Conservation (phyloP, 192 early-diverging fungal genomes). For the Coemansia sp. region DNA sequence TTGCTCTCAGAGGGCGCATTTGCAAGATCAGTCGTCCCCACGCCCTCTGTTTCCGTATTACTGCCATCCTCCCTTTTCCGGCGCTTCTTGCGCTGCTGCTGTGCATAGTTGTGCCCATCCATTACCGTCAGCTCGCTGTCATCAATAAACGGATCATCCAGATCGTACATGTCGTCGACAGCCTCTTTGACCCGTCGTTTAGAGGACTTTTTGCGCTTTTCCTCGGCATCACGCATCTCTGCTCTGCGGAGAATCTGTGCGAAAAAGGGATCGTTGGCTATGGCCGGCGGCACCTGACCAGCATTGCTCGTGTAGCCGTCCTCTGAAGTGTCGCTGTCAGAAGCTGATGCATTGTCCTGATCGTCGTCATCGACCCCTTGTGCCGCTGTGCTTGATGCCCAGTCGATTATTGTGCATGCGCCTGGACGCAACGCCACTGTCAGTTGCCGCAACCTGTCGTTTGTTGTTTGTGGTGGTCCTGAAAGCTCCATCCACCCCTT, state of each 20-base stretch:
- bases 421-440: conserved; percentile 38
- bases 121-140: conserved; percentile 53
- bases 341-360: conserved; percentile 12
- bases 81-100: conserved; percentile 42
- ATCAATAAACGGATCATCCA: conserved; percentile 57
- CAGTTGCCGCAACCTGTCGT: conserved; percentile 34
- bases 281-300: conserved; percentile 44
- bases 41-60: conserved; percentile 38
- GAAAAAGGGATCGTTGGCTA: conserved; percentile 54
- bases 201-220: conserved; percentile 11
- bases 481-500: conserved; percentile 30
- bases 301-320: conserved; percentile 43
- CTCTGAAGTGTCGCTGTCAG: conserved; percentile 28
- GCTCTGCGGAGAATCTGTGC: conserved; percentile 44
- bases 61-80: conserved; percentile 44
- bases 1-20: neutral
- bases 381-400: conserved; percentile 22
- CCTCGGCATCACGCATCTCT: conserved; percentile 34
- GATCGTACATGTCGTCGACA: conserved; percentile 46
- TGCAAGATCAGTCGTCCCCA: neutral
- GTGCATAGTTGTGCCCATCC: conserved; percentile 39
- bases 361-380: conserved; percentile 17
- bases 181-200: conserved; percentile 28
- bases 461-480: conserved; percentile 18
- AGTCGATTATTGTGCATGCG: conserved; percentile 48